Evolutionary conservation across 176 grass and related monocot genomes (phyloP).

Genomic region (Musa itinerans): DNA sequence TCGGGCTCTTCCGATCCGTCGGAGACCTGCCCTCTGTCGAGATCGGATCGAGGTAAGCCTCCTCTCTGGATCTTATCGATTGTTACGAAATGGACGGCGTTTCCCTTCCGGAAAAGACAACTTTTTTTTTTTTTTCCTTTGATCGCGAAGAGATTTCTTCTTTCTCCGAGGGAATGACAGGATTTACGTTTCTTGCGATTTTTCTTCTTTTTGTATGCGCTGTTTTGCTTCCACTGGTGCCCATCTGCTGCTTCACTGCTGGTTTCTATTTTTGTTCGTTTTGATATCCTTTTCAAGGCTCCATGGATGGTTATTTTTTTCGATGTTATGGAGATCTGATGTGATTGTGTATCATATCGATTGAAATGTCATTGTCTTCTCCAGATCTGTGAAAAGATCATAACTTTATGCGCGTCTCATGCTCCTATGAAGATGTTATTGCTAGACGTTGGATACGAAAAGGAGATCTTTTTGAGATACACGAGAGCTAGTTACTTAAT

Average conservation of each 20-base stretch:
- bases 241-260: too few relatives aligned
- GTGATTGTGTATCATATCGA: neutral
- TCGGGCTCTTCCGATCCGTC: neutral
- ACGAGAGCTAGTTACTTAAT: too few relatives aligned
- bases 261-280: too few relatives aligned
- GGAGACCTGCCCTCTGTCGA: neutral
- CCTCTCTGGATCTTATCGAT: neutral
- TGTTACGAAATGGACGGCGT: neutral
- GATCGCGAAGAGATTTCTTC: too few relatives aligned
- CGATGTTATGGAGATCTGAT: neutral
- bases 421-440: neutral
- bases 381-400: conserved; percentile 1
- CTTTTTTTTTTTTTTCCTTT: neutral
- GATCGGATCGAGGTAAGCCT: neutral
- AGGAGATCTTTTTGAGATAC: neutral
- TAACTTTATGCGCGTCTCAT: neutral
- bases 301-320: too few relatives aligned
- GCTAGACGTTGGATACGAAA: neutral
- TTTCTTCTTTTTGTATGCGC: neutral
- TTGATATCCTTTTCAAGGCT: too few relatives aligned
- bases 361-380: neutral
- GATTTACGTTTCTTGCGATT: neutral
- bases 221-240: neutral
- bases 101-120: too few relatives aligned
- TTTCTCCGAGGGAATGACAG: neutral